These are phyloP conservation scores for Amoebophrya sp. DNA, from an alignment of 169 alveolate species.

Conservation along the genomic window DNA sequence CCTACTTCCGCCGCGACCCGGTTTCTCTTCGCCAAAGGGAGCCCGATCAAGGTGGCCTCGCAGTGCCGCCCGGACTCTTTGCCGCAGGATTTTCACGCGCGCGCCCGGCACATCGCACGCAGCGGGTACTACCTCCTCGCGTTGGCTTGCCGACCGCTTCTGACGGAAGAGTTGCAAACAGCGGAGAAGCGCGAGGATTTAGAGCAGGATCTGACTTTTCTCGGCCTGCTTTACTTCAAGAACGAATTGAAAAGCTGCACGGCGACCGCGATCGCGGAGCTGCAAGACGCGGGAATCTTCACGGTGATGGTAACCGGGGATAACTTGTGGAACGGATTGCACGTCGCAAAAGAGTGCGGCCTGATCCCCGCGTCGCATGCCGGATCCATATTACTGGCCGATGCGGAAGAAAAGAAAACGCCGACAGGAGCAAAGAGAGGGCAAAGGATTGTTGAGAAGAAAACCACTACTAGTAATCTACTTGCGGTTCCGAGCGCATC, in stretches of 20 bases:
- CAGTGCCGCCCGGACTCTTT: neutral
- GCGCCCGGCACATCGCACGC: neutral
- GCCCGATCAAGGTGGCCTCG: neutral
- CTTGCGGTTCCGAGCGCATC: neutral
- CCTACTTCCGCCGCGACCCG: neutral
- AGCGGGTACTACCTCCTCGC: neutral
- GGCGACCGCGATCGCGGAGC: constrained; percentile 46
- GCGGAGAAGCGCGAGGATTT: constrained; percentile 13
- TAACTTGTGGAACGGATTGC: neutral
- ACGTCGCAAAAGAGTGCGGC: neutral
- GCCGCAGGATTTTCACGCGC: neutral
- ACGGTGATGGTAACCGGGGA: constrained; percentile 46
- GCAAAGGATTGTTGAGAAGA: too few relatives aligned
- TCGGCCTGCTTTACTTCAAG: constrained; percentile 30
- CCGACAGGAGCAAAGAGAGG: too few relatives aligned
- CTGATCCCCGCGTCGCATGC: neutral
- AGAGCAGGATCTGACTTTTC: constrained; percentile 26
- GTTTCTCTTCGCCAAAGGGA: neutral
- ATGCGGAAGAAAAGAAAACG: too few relatives aligned
- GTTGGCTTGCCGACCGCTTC: neutral
- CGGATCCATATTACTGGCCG: neutral
- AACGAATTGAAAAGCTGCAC: constrained; percentile 26
- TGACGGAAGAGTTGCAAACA: neutral
- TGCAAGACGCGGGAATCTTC: constrained; percentile 59
- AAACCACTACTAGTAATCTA: too few relatives aligned